Base-by-base conservation (phyloP, 192 early-diverging fungal species). In the Entomortierella parvispora region DNA sequence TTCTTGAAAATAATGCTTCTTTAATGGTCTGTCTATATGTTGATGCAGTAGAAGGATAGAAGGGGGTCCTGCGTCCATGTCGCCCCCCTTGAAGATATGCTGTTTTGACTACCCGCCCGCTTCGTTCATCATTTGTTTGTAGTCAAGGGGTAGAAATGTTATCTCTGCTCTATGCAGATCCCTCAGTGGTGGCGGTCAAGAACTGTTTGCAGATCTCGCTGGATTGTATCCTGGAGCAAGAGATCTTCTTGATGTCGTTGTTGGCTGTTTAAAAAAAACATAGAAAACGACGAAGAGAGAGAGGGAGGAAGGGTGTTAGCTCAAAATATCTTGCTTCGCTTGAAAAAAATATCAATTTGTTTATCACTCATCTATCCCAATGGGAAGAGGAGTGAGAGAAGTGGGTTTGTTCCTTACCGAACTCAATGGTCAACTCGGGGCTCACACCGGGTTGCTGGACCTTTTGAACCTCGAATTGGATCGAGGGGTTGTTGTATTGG, bases 401-500 rank as follows among this genome's bases (percentile, higher is more conserved):
- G 0, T 48, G 11, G 7, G 20, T 10, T 3, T 23, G 0, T 23
- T 1, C 10, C 17, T 63, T 83, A 88, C 86, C 83, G 56, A 88
- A 86, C 61, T 84, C 79, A 46, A 88, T 58, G 15, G 80, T 83
- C n/a, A 88, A 53, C 37, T 67, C 58, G 22, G 85, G 87, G 48
- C 46, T 71, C 28, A 81, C 78, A 22, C 68, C 61, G 10, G 79
- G 46, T 34, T 86, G 78, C 54, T 79, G 29, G 14, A 69, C 69
- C 52, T 82, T 85, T 0, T 57, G 61, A 43, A 88, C 64, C 53
- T 85, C 83, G 58, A 83, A 82, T 25, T 66, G 62, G 22, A 88
- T 65, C 10, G 48, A 15, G 3, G 87, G 87, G 57, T 88, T 88
- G 69, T 86, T 85, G 45, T 86, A 88, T 33, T 82, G 80, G 42